A percentile compares a stretch with the other conserved stretches of the same genome.
Evolutionary conservation across 805 yeast genomes (phyloP).

Genomic region (Ogataea naganishii): DNA sequence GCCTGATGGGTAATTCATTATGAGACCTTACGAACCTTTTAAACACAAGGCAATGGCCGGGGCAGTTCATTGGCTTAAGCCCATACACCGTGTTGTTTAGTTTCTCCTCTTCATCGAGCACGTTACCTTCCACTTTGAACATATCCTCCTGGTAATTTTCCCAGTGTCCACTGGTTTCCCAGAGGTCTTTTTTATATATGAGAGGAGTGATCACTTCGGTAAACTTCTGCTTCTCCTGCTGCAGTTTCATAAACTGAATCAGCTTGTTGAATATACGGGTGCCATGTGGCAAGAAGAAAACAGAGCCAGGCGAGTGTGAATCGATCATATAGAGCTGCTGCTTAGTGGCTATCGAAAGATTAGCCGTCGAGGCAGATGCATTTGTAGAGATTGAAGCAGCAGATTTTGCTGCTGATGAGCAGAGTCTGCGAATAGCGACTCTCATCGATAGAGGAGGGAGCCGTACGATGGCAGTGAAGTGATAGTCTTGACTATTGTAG

Average conservation of each 20-base stretch:
- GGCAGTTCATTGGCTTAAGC: slow-evolving; percentile 74
- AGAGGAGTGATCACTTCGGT: slow-evolving; percentile 91
- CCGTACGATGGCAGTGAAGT: too few species aligned
- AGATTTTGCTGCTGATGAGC: slow-evolving; percentile 13
- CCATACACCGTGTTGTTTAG: slow-evolving; percentile 54
- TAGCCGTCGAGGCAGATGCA: slow-evolving; percentile 26
- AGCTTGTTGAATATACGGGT: slow-evolving; percentile 76
- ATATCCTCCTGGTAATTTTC: slow-evolving; percentile 88
- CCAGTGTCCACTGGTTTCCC: slow-evolving; percentile 97
- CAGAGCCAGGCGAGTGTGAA: slow-evolving; percentile 81
- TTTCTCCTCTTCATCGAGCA: slow-evolving; percentile 30
- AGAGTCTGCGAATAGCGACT: too few species aligned
- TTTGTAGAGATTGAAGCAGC: too few species aligned
- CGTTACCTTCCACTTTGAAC: slow-evolving; percentile 70
- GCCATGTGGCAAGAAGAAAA: slow-evolving; percentile 90
- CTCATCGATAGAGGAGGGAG: too few species aligned
- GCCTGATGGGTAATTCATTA: slow-evolving; percentile 78
- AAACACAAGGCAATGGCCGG: slow-evolving; percentile 81
- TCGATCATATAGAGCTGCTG: slow-evolving; percentile 78
- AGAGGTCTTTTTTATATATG: slow-evolving; percentile 70
- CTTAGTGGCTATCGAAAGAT: slow-evolving; percentile 39
- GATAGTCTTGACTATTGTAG: too few species aligned
- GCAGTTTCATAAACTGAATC: slow-evolving; percentile 75
- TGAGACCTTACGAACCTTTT: slow-evolving; percentile 69
- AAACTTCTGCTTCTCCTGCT: slow-evolving; percentile 73